A percentile compares a stretch with the other conserved stretches of the same genome.
phyloP scores from a whole-genome alignment of 306 rosid genomes.

The Prunus salicina region DNA sequence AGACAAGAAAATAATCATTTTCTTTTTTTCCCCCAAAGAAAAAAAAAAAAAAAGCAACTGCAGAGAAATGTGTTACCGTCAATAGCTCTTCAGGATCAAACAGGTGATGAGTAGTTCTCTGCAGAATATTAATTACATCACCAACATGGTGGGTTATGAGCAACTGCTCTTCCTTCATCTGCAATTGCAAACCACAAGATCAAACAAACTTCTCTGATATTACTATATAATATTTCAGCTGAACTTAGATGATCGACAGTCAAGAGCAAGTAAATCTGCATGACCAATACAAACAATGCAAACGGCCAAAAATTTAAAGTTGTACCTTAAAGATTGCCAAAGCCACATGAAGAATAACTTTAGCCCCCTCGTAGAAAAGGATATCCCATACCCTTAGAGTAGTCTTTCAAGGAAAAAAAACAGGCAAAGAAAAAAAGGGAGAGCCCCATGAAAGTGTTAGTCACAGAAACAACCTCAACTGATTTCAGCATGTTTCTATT shows the following conservation, averaged over 20 bases:
- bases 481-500: conserved; percentile 5
- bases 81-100: conserved; percentile 94
- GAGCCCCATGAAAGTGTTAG: conserved; percentile 22
- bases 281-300: not conserved
- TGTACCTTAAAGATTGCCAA: conserved; percentile 92
- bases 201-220: conserved; percentile 6
- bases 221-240: not conserved
- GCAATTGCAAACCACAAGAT: conserved; percentile 33
- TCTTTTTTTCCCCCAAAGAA: not conserved
- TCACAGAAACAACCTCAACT: conserved; percentile 8
- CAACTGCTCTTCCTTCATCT: conserved; percentile 95
- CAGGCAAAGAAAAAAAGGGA: not conserved
- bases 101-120: conserved; percentile 81
- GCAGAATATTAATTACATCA: conserved; percentile 79
- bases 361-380: conserved; percentile 94
- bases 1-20: not conserved
- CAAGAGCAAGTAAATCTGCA: not conserved
- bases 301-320: conserved; percentile 3
- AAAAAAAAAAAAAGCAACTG: not conserved
- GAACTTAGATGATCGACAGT: not conserved
- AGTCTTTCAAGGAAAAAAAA: conserved; percentile 41
- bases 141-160: conserved; percentile 83
- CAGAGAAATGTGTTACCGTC: conserved; percentile 45
- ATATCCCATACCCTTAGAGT: conserved; percentile 96
- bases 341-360: conserved; percentile 87